Percentiles rank a stretch among this genome's conserved stretches.
phyloP scores from a whole-genome alignment of 2,329 filamentous ascomycete species.

The Nothophoma quercina region DNA sequence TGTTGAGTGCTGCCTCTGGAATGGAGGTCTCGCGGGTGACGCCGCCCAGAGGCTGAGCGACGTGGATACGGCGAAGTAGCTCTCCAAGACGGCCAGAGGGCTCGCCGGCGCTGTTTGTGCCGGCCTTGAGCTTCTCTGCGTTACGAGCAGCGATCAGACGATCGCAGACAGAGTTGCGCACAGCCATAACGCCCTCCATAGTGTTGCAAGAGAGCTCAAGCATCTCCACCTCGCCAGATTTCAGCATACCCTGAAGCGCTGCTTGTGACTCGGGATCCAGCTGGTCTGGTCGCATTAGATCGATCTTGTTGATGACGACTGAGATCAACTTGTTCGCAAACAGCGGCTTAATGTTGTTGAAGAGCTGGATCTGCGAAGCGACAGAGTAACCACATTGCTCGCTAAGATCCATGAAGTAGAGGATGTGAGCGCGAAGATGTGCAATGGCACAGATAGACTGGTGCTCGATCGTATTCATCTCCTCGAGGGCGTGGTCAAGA shows the following conservation, averaged over 20 bases:
- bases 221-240: constrained; percentile 89
- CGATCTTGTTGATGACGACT: constrained; percentile 98
- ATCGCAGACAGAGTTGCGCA: constrained; percentile 95
- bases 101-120: constrained; percentile 79
- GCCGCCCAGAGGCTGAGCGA: constrained; percentile 89
- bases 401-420: constrained; percentile 98
- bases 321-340: constrained; percentile 98
- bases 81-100: constrained; percentile 84
- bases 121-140: constrained; percentile 90
- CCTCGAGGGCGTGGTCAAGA: constrained; percentile 93
- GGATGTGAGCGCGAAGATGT: constrained; percentile 90
- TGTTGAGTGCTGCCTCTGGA: constrained; percentile 79
- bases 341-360: constrained; percentile 90
- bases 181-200: constrained; percentile 89
- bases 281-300: constrained; percentile 86
- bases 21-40: constrained; percentile 82
- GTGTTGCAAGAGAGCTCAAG: constrained; percentile 95
- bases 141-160: constrained; percentile 91
- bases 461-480: constrained; percentile 99
- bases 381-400: constrained; percentile 97
- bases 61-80: constrained; percentile 92
- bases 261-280: constrained; percentile 79
- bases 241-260: constrained; percentile 79
- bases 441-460: constrained; percentile 98
- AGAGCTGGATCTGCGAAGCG: constrained; percentile 89